Evolutionary conservation across 73 alveolate species (phyloP), one percentile per base, ranked within the genome.

Genomic region (Paramecium sonneborni): DNA sequence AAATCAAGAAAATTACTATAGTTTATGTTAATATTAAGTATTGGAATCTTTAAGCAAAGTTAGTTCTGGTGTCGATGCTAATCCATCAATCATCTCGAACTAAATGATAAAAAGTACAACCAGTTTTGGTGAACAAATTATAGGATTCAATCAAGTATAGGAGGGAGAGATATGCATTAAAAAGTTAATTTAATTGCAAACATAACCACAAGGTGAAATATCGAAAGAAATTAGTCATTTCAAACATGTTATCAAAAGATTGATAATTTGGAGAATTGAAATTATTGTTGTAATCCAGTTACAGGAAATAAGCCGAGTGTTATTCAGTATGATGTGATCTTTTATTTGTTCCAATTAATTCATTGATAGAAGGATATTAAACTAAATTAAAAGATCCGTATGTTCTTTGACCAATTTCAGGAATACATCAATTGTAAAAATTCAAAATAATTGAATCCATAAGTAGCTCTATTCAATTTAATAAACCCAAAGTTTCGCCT

Each of bases 141-240:
- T 41, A 30, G 90, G 90, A 43, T 79, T 79, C 32, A 41, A 79
- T 79, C 21, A 41, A 26, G 43, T 79, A 23, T 28, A 41, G 2
- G 90, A 79, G 24, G 90, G 90, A 10, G 90, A 79, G 18, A 46
- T 79, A 24, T 79, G 90, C 15, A n/a, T 79, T 79, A 41, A 43
- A 6, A 43, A 79, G 24, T 37, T 79, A 34, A 26, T 43, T 12
- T 52, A 43, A 79, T 10, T 79, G 3, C 28, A 24, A 5, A 20
- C 21, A 21, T 21, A 43, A 44, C 20, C 69, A 3, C 34, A 74
- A 34, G 46, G 23, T 52, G 68, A 74, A 34, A 39, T 37, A 14
- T 39, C 30, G 44, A 41, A 30, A 43, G 30, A 79, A 44, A 79
- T 39, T 39, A 79, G 43, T 46, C n/a, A 38, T 72, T 35, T 18